Conservation (phyloP, 768 basidiomycete species). For the Mycena chlorophos region DNA sequence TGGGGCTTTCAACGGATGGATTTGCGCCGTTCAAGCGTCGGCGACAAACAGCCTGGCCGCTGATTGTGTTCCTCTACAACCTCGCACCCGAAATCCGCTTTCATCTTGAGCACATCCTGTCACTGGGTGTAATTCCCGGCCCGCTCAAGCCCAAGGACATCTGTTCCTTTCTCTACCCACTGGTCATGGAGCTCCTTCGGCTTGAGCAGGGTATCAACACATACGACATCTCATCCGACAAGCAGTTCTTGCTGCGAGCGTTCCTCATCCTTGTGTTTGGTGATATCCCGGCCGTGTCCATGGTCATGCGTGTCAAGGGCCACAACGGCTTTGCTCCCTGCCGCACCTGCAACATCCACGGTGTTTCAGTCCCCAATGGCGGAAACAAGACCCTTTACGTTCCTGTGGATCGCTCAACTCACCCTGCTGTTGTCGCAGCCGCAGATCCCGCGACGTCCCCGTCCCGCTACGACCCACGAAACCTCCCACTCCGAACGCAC, state of each 20-base stretch:
- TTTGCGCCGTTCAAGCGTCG: constrained; percentile 39
- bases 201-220: not conserved
- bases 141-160: not conserved
- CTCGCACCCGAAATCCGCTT: not conserved
- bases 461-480: not conserved
- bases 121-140: not conserved
- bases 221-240: not conserved
- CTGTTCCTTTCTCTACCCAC: not conserved
- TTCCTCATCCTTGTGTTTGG: constrained; percentile 32
- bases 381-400: constrained; percentile 28
- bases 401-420: constrained; percentile 24
- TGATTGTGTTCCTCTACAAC: constrained; percentile 25
- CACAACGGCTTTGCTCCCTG: constrained; percentile 38
- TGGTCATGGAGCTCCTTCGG: not conserved
- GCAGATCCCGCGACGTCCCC: not conserved
- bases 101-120: not conserved
- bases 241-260: constrained; percentile 35
- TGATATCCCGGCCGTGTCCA: constrained; percentile 32
- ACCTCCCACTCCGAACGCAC: constrained; percentile 21
- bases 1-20: constrained; percentile 45
- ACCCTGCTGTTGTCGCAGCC: constrained; percentile 18
- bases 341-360: constrained; percentile 30
- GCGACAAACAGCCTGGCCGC: constrained; percentile 36
- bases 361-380: constrained; percentile 19
- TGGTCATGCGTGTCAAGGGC: constrained; percentile 34